These are phyloP conservation scores for grape (Vitis vinifera) DNA, from an alignment of 164 flowering plant genomes.

Conservation along the genomic window DNA sequence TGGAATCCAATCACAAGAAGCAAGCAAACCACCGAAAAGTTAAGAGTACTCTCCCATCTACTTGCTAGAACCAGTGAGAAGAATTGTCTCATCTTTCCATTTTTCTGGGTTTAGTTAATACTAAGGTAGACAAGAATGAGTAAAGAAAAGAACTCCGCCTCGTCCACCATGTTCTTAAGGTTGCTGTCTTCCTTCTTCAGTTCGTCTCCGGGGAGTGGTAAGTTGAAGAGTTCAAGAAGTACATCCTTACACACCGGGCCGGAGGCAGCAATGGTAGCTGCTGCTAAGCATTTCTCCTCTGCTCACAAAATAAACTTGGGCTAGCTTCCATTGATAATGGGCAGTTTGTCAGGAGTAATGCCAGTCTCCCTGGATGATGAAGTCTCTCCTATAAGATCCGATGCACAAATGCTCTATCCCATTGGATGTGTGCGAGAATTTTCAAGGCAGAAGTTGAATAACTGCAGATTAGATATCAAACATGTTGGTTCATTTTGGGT, in stretches of 20 bases:
- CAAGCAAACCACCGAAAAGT: background rate
- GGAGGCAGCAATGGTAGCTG: conserved; percentile 7
- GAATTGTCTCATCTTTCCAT: too few relatives aligned
- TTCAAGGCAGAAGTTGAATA: background rate
- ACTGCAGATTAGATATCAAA: too few relatives aligned
- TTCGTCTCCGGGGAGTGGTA: background rate
- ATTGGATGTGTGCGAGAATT: background rate
- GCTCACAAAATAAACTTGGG: conserved; percentile 6
- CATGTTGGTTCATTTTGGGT: too few relatives aligned
- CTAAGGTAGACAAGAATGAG: background rate
- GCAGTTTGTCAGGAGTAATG: background rate
- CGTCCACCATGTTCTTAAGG: background rate
- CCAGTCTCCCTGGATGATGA: background rate
- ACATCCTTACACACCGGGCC: background rate
- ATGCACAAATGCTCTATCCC: background rate
- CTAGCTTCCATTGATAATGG: background rate
- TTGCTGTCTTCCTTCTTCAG: background rate
- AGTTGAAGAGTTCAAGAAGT: background rate
- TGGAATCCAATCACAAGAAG: background rate
- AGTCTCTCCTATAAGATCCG: background rate
- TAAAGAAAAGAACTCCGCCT: background rate
- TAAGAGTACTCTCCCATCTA: background rate
- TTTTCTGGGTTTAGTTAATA: background rate
- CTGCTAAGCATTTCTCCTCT: conserved; percentile 20
- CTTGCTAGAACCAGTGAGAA: background rate